Percentiles rank a stretch among this genome's conserved stretches.
phyloP scores from a whole-genome alignment of 2,329 filamentous ascomycete genomes.

The Fusarium sp. region DNA sequence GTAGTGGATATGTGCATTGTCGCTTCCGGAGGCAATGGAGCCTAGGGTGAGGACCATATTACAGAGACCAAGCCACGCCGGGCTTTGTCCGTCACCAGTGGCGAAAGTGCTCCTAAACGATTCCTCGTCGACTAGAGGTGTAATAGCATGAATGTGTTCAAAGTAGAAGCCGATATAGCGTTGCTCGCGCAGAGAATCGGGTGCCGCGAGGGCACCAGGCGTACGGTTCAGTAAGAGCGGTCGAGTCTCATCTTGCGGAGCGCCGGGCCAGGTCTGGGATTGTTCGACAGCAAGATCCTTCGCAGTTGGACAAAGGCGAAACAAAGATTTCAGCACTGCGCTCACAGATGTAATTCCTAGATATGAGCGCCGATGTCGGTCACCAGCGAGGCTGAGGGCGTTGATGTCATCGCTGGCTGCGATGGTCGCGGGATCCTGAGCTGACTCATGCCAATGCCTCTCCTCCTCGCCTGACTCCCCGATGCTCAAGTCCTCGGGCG shows the following conservation, averaged over 20 bases:
- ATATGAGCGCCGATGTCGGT: slow-evolving; percentile 69
- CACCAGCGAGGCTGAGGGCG: slow-evolving; percentile 58
- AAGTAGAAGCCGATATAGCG: slow-evolving; percentile 71
- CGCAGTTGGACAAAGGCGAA: slow-evolving; percentile 47
- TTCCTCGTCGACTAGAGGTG: slow-evolving; percentile 70
- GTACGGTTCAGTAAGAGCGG: background rate
- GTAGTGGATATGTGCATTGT: slow-evolving; percentile 67
- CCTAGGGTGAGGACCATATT: slow-evolving; percentile 74
- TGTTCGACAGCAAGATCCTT: slow-evolving; percentile 44
- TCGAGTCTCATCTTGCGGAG: slow-evolving; percentile 1
- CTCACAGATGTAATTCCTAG: slow-evolving; percentile 74
- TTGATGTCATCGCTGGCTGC: slow-evolving; percentile 49
- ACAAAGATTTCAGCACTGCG: slow-evolving; percentile 70
- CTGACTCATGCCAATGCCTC: slow-evolving; percentile 46
- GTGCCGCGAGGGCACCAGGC: slow-evolving; percentile 55
- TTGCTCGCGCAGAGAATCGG: slow-evolving; percentile 46
- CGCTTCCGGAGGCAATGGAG: slow-evolving; percentile 68
- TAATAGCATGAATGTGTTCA: slow-evolving; percentile 69
- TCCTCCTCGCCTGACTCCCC: slow-evolving; percentile 42
- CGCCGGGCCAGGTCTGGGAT: slow-evolving; percentile 39
- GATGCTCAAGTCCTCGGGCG: slow-evolving; percentile 15
- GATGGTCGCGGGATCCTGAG: slow-evolving; percentile 37
- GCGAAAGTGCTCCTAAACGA: slow-evolving; percentile 70
- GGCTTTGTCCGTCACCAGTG: slow-evolving; percentile 61
- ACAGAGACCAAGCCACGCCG: slow-evolving; percentile 69